Base-by-base conservation (phyloP, 1,284 basidiomycete genomes). In the Pseudozyma tsukubaensis region DNA sequence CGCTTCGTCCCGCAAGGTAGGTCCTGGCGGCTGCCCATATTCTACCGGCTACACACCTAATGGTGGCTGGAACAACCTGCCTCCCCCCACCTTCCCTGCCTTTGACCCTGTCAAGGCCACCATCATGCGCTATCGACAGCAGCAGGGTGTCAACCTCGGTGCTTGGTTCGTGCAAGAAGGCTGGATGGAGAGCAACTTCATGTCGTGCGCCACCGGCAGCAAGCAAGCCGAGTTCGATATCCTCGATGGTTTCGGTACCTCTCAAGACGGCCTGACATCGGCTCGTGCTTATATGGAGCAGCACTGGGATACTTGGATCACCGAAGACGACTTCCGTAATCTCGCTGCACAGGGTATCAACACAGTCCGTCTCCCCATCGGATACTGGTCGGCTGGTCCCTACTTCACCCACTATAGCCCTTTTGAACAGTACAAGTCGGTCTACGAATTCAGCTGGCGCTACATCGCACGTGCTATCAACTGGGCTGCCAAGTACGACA, bases 241-340 rank as follows among this genome's bases (percentile, higher is more conserved):
- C 9, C 84, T 86, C 0, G 78, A 75, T 34, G 86, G 86, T 12
- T 88, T 86, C 78, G 86, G 85, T 88, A 91, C 78, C 87, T 91
- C 64, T 87, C 87, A 29, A 87, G 66, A 83, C 8, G 85, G 85
- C 19, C 73, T 85, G 10, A 74, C 79, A 50, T 83, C 81, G 68
- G 90, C 91, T 18, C 73, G 62, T n/a, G 72, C 79, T 13, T 71
- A 76, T 58, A 65, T 93, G 64, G 91, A 93, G 84, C 86, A 87
- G 48, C 92, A 92, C 83, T 93, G 92, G 92, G 90, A 91, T 75
- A 91, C 90, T 7, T 93, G 90, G 85, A 89, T 93, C 82, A 89
- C 86, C n/a, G 85, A 86, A 53, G 79, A 82, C 37, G 86, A 87
- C 63, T 86, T 87, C 68, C 73, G 77, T 54, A 77, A 81, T 34